Conservation (phyloP, 345 rosid species). For the Punica granatum region DNA sequence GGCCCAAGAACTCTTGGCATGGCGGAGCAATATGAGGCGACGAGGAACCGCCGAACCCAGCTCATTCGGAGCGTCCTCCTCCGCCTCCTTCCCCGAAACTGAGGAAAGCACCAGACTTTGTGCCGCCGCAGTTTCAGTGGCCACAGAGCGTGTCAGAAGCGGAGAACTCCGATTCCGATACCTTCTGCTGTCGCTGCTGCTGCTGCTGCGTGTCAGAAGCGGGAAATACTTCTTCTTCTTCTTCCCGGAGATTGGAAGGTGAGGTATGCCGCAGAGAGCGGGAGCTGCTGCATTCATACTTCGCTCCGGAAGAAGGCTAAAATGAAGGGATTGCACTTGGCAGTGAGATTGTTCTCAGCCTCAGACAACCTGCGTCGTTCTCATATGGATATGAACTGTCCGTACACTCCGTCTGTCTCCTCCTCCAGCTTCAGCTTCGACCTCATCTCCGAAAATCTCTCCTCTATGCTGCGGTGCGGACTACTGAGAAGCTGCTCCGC, state of each 20-base stretch:
- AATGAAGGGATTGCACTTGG: too few species aligned
- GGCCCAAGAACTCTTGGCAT: slow-evolving; percentile 87
- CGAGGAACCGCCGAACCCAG: slow-evolving; percentile 37
- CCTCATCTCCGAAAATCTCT: background rate
- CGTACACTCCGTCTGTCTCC: too few species aligned
- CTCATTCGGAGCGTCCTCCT: slow-evolving; percentile 16
- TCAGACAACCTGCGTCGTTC: too few species aligned
- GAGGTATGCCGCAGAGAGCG: slow-evolving; percentile 1
- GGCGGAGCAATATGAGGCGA: slow-evolving; percentile 90
- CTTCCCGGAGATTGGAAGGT: slow-evolving; percentile 8
- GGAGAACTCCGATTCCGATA: slow-evolving; percentile 5
- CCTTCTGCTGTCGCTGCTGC: slow-evolving; percentile 1
- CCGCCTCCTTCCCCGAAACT: background rate
- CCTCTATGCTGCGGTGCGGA: too few species aligned
- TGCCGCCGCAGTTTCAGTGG: slow-evolving; percentile 8
- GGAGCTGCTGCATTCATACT: slow-evolving; percentile 5
- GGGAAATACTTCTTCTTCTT: slow-evolving; percentile 5
- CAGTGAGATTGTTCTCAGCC: too few species aligned
- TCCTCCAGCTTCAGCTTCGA: background rate
- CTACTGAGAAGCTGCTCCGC: background rate
- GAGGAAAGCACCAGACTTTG: slow-evolving; percentile 8
- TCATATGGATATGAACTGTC: too few species aligned
- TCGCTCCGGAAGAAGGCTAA: background rate
- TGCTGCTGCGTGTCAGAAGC: background rate
- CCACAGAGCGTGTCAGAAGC: slow-evolving; percentile 15